Conservation (phyloP, 2,329 filamentous ascomycete species). For the Fusarium citri region DNA sequence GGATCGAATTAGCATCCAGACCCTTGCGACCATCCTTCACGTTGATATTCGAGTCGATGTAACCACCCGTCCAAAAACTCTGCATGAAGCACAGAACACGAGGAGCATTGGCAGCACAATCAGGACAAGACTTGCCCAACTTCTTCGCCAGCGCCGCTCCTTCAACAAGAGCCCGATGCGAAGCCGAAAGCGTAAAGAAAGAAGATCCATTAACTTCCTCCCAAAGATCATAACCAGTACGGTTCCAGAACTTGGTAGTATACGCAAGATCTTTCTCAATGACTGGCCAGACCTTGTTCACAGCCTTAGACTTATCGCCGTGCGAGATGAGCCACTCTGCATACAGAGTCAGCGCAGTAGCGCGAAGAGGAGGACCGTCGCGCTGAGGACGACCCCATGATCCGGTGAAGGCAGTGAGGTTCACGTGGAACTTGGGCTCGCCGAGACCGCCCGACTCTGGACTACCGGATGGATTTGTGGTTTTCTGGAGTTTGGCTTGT, state of each 20-base stretch:
- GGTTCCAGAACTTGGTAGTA: conserved; percentile 74
- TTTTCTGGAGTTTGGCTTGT: conserved; percentile 72
- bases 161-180: conserved; percentile 71
- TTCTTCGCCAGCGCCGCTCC: conserved; percentile 73
- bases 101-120: conserved; percentile 72
- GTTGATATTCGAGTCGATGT: conserved; percentile 75
- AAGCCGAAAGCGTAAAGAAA: conserved; percentile 78
- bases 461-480: conserved; percentile 75
- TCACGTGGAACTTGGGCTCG: conserved; percentile 78
- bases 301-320: conserved; percentile 66
- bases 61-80: conserved; percentile 74
- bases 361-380: conserved; percentile 81
- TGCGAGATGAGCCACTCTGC: conserved; percentile 75
- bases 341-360: conserved; percentile 76
- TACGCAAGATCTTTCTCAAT: conserved; percentile 79
- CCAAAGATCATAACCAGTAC: conserved; percentile 78
- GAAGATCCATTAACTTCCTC: conserved; percentile 81
- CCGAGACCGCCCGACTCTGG: conserved; percentile 66
- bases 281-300: conserved; percentile 73
- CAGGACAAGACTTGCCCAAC: conserved; percentile 68
- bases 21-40: conserved; percentile 69
- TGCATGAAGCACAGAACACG: conserved; percentile 78
- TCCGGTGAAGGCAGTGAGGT: conserved; percentile 72
- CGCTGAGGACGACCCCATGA: conserved; percentile 80
- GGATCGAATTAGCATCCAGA: conserved; percentile 75